These are phyloP conservation scores for Stylosanthes scabra DNA, from an alignment of 331 rosid genomes.

Conservation along the genomic window DNA sequence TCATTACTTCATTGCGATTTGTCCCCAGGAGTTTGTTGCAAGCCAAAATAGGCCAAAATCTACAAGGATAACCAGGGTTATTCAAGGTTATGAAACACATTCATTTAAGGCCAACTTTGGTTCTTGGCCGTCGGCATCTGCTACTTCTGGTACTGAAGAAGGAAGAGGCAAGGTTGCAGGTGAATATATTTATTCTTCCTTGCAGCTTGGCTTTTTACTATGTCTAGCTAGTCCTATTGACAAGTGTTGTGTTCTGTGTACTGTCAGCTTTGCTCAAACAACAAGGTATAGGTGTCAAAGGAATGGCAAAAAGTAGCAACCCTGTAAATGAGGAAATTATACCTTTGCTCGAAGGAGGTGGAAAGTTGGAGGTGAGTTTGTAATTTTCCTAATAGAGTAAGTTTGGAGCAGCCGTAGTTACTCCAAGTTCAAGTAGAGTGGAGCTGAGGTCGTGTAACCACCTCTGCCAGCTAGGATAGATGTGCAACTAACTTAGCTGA, in stretches of 20 bases:
- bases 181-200: conserved; percentile 37
- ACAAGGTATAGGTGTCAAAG: conserved; percentile 93
- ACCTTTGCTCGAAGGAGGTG: conserved; percentile 93
- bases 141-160: conserved; percentile 69
- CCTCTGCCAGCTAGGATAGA: too few species aligned
- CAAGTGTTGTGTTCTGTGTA: conserved; percentile 40
- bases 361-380: conserved; percentile 85
- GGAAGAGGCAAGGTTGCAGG: conserved; percentile 99
- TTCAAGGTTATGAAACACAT: conserved; percentile 94
- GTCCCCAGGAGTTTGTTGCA: conserved; percentile 71
- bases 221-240: conserved; percentile 38
- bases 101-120: conserved; percentile 90
- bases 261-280: conserved; percentile 90
- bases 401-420: too few species aligned
- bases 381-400: conserved; percentile 26
- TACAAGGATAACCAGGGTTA: conserved; percentile 74
- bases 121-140: conserved; percentile 88
- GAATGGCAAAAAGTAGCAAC: conserved; percentile 64
- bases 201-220: conserved; percentile 30
- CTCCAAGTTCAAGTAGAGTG: too few species aligned
- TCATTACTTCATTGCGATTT: conserved; percentile 32
- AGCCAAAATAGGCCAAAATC: conserved; percentile 83
- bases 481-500: too few species aligned
- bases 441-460: too few species aligned
- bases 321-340: conserved; percentile 88